Evolutionary conservation across 225 moss, liverwort and hornwort genomes (phyloP).

Genomic region (Asterella californica): DNA sequence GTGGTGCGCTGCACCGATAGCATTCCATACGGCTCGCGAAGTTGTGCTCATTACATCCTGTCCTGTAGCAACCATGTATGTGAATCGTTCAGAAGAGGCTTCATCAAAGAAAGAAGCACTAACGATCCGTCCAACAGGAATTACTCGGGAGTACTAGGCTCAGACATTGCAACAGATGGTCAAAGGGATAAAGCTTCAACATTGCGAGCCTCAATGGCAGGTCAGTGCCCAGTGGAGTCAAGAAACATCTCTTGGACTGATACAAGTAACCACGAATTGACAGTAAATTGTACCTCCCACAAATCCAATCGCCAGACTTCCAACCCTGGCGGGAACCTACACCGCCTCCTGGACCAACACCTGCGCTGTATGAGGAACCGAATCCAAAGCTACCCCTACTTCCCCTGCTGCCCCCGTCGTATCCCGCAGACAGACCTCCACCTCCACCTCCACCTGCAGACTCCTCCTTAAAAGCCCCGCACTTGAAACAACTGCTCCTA

Average conservation of each 20-base stretch:
- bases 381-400: conserved; percentile 48
- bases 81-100: background rate
- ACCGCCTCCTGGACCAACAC: conserved; percentile 9
- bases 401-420: conserved; percentile 35
- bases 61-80: conserved; percentile 22
- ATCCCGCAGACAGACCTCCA: conserved; percentile 30
- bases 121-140: background rate
- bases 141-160: too few relatives aligned
- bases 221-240: too few relatives aligned
- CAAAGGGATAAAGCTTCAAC: too few relatives aligned
- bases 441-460: conserved; percentile 10
- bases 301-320: conserved; percentile 62
- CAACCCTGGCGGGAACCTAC: conserved; percentile 46
- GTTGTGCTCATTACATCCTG: conserved; percentile 58
- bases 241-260: too few relatives aligned
- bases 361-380: conserved; percentile 23
- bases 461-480: conserved; percentile 50
- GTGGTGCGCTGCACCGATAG: conserved; percentile 58
- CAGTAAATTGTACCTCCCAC: conserved; percentile 36
- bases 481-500: conserved; percentile 57
- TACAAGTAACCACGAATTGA: background rate
- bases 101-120: background rate
- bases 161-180: background rate
- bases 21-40: conserved; percentile 62
- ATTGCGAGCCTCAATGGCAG: too few relatives aligned